Evolutionary conservation across 208 protist genomes (phyloP), one percentile per base, ranked within the genome.

Genomic region (Endotrypanum monterogeii): DNA sequence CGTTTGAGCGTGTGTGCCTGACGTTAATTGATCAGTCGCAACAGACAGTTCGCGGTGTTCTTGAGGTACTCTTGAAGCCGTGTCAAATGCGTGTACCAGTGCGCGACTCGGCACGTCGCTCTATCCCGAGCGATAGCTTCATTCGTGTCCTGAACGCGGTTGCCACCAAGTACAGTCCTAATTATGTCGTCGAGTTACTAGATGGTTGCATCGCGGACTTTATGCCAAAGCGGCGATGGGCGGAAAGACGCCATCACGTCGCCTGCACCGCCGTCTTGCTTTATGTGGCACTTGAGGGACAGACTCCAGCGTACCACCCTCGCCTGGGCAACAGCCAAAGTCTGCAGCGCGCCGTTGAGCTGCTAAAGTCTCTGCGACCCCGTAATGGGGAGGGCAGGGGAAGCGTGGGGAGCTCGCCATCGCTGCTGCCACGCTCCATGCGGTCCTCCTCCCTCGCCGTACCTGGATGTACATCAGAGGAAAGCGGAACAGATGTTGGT

Each of bases 1-100:
- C 79, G 50, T 93, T 95, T 69, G 91, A 96, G 76, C 77, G 80
- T 23, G 86, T 96, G 12, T 96, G 91, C 63, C 20, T 91, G 9
- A 54, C 82, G 23, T 80, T 93, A 9, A 81, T 96, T 46, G 84
- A 85, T 28, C 85, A 88, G 41, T 94, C 89, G 1, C 85, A 75
- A 44, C 89, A 88, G 51, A 87, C 85, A 0, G 83, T 96, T 54
- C 84, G 79, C 20, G 89, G 88, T 2, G 91, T 96, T 41, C 72
- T 96, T 23, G 89, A 92, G 76, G 89, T 91, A 58, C 65, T 90
- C 50, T 83, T 94, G 79, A 84, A 82, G 56, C 89, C 89, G 20
- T 96, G 92, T 69, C 78, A 79, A 57, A 73, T 91, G 67, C 87
- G 83, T 2, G 80, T 86, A 28, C 87, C 87, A 1, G 86, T 90